These are phyloP conservation scores for Diacronema lutheri DNA, from an alignment of 78 protist species.

Conservation along the genomic window DNA sequence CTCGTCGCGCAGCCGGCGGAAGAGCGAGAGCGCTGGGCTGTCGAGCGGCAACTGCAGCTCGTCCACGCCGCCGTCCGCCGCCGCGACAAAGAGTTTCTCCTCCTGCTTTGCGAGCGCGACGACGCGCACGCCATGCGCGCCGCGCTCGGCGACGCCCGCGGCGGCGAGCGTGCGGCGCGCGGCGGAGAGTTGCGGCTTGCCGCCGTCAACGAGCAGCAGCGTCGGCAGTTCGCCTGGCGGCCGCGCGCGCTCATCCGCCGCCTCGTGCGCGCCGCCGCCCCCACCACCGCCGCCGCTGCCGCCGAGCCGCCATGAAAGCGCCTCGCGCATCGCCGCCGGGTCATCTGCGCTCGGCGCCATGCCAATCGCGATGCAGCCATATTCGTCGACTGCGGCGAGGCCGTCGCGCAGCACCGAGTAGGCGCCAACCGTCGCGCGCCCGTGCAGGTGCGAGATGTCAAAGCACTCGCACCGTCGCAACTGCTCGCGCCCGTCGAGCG, in stretches of 20 bases:
- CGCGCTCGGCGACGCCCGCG: not conserved
- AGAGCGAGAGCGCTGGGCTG: not conserved
- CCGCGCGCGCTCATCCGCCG: no score
- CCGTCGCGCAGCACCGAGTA: not conserved
- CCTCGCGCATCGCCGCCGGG: not conserved
- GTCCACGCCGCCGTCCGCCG: not conserved
- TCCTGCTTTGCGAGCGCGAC: constrained; percentile 17
- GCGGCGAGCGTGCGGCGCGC: not conserved
- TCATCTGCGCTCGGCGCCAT: not conserved
- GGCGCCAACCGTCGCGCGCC: not conserved
- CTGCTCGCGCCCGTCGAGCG: not conserved
- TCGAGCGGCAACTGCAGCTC: not conserved
- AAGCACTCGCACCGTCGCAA: not conserved
- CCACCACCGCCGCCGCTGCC: no score
- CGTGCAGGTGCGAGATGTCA: not conserved
- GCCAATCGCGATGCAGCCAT: not conserved
- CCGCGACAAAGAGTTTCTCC: not conserved
- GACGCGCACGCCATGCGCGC: not conserved
- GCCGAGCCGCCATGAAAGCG: not conserved
- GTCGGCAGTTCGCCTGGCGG: not conserved
- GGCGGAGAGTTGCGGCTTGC: constrained; percentile 7
- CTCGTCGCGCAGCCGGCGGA: constrained; percentile 27
- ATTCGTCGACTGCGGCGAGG: not conserved
- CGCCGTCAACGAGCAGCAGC: constrained; percentile 22
- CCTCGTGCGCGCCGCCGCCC: not conserved